Evolutionary conservation across 202 grass and related monocot genomes (phyloP).

Genomic region (Saccharum hybrid): DNA sequence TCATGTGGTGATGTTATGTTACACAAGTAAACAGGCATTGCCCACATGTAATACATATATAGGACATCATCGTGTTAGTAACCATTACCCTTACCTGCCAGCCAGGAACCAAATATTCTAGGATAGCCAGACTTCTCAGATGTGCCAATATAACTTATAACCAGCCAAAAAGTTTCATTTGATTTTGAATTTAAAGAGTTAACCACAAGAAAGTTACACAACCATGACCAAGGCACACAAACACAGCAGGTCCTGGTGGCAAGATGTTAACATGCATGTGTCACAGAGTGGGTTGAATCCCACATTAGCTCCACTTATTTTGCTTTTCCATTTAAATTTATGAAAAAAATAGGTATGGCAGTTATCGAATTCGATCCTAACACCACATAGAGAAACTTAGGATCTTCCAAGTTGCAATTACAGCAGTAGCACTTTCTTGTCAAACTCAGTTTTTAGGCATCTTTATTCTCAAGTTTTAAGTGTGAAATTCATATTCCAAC

Average conservation of each 20-base stretch:
- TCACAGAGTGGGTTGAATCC: background rate
- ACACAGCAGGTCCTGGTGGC: background rate
- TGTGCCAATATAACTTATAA: background rate
- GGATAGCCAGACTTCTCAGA: background rate
- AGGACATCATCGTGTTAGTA: too few species aligned
- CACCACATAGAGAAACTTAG: background rate
- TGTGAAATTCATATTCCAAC: background rate
- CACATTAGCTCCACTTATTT: constrained; percentile 10
- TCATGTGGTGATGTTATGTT: background rate
- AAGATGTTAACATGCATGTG: background rate
- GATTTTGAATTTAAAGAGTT: background rate
- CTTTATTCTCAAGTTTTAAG: background rate
- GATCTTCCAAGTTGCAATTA: constrained; percentile 9
- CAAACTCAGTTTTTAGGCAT: constrained; percentile 9
- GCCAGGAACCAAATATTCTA: background rate
- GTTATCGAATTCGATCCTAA: background rate
- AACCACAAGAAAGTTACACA: background rate
- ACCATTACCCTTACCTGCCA: too few species aligned
- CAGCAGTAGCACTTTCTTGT: background rate
- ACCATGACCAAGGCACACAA: background rate
- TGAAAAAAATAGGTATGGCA: background rate
- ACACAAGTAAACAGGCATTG: background rate
- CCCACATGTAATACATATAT: background rate
- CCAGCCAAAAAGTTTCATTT: background rate
- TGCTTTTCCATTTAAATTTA: background rate